These are phyloP conservation scores for Flaveria sonorensis DNA, from an alignment of 129 eudicot genomes.

Conservation along the genomic window DNA sequence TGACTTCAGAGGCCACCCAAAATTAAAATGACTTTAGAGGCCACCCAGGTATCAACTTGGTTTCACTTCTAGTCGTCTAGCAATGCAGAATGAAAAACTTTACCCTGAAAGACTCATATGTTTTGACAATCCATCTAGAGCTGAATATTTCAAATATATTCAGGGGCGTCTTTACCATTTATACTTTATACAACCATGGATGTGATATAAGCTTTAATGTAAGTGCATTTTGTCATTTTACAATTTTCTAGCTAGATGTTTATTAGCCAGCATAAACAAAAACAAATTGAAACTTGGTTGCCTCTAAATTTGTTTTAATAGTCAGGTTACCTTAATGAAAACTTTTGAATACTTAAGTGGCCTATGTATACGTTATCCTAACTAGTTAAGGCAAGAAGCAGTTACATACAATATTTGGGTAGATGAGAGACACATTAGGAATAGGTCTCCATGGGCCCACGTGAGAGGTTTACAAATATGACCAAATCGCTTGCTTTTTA, in stretches of 20 bases:
- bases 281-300: not conserved
- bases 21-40: too few relatives aligned
- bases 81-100: not conserved
- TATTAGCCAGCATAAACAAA: not conserved
- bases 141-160: not conserved
- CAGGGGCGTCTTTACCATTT: not conserved
- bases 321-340: slow-evolving; percentile 5
- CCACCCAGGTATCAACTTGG: not conserved
- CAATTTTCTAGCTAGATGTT: not conserved
- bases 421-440: slow-evolving; percentile 95
- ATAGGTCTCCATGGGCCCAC: slow-evolving; percentile 97
- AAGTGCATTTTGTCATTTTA: not conserved
- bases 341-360: not conserved
- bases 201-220: not conserved
- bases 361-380: not conserved
- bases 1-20: too few relatives aligned
- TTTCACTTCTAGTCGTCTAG: not conserved
- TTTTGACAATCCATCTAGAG: not conserved
- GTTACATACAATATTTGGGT: slow-evolving; percentile 80
- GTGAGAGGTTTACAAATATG: slow-evolving; percentile 89
- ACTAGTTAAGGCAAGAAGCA: slow-evolving; percentile 9
- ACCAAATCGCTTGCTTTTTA: slow-evolving; percentile 90
- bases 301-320: not conserved
- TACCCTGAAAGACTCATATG: not conserved
- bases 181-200: not conserved